Evolutionary conservation across 805 yeast genomes (phyloP), one percentile per base, ranked within the genome.

Genomic region (Lachancea cidri): DNA sequence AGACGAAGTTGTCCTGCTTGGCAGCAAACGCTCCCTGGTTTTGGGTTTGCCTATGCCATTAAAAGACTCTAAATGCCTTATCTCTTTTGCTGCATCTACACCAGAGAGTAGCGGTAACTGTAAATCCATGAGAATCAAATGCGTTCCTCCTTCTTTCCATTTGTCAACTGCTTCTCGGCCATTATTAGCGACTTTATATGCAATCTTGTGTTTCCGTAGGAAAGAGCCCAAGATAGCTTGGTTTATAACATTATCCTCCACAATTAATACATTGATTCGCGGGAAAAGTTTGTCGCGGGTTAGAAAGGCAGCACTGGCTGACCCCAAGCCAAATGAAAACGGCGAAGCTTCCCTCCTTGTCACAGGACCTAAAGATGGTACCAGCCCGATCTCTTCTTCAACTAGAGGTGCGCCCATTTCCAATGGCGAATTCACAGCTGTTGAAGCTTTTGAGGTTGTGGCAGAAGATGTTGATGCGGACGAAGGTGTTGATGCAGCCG

Each of bases 41-140:
- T 19, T 19, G 17, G 20, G 38, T n/a, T 33, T 43, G 8, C 96
- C 96, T 47, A 89, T 86, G 25, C 81, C 73, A 57, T 88, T 87
- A 27, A 82, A 64, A 50, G 78, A 77, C 58, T 93, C 99, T 35
- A 88, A 67, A 36, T 89, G 71, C 41, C 99, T 71, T 31, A 93
- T 93, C 54, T 87, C 96, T 55, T 84, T 83, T 2, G 98, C 85
- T 3, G 95, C 98, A 47, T 91, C 96, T 27, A 93, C 77, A 25
- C 99, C 99, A 1, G 96, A 86, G 72, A 91, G 80, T 2, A 88
- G 95, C 0, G 99, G 99, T 41, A 93, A 70, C 65, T 93, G 98
- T 54, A 93, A 85, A 69, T 93, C 99, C 98, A 93, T 93, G 33
- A 93, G 73, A 30, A 94, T 94, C 48, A 93, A 69, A 60, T 93